These are phyloP conservation scores for Spergularia azorica DNA, from an alignment of 179 eudicot species.

Conservation along the genomic window DNA sequence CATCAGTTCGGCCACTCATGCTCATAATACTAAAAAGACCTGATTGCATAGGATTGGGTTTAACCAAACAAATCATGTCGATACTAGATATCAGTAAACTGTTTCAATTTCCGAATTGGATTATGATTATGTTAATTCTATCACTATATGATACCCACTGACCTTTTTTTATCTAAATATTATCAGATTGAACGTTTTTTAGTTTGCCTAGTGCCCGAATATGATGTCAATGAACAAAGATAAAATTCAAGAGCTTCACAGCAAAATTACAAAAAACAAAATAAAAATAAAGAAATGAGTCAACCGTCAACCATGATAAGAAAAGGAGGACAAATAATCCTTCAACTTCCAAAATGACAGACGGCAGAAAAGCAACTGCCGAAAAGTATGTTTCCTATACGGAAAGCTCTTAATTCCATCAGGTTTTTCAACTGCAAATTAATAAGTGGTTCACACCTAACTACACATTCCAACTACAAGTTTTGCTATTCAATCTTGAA, in stretches of 20 bases:
- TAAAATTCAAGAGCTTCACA: background rate
- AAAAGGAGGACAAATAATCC: background rate
- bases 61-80: background rate
- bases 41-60: background rate
- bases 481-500: background rate
- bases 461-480: background rate
- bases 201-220: background rate
- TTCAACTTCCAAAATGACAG: background rate
- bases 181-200: background rate
- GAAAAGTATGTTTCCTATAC: background rate
- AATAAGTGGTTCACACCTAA: background rate
- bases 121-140: background rate
- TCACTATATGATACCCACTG: background rate
- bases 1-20: background rate
- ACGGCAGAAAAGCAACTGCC: background rate
- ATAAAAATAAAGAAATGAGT: background rate
- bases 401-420: background rate
- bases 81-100: background rate
- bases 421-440: background rate
- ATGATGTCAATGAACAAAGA: background rate
- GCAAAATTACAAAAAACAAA: background rate
- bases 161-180: too few species aligned
- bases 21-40: too few species aligned
- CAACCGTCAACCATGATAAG: background rate
- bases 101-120: background rate